Evolutionary conservation across 2,329 filamentous ascomycete species (phyloP).

Genomic region (Apiospora arundinis): DNA sequence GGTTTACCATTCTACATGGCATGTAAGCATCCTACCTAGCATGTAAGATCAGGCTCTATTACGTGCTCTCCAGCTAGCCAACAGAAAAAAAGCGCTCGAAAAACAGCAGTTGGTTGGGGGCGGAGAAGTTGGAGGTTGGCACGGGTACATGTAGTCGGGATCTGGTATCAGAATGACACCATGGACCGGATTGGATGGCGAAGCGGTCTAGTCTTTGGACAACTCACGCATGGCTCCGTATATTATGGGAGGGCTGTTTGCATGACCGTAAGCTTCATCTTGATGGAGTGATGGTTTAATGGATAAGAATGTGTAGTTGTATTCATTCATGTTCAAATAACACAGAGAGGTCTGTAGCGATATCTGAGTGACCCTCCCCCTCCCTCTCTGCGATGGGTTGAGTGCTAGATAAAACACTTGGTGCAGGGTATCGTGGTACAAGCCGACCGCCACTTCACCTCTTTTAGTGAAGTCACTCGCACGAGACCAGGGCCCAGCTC

Average conservation of each 20-base stretch:
- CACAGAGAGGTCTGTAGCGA: not conserved
- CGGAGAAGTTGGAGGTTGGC: slow-evolving; percentile 1
- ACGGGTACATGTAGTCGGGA: not conserved
- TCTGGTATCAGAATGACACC: slow-evolving; percentile 15
- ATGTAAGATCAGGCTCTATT: slow-evolving; percentile 13
- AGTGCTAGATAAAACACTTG: not conserved
- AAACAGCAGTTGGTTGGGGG: not conserved
- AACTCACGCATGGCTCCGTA: not conserved
- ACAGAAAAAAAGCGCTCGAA: not conserved
- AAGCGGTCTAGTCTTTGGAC: not conserved
- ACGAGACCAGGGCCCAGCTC: slow-evolving; percentile 6
- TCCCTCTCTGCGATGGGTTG: not conserved
- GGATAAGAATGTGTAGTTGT: too few species aligned
- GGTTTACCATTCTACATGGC: slow-evolving; percentile 6
- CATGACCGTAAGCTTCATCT: not conserved
- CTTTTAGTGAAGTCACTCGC: slow-evolving; percentile 17
- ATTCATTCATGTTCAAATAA: not conserved
- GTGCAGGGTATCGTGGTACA: slow-evolving; percentile 18
- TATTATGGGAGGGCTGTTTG: not conserved
- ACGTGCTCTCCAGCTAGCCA: not conserved
- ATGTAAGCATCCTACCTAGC: not conserved
- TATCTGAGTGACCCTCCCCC: not conserved
- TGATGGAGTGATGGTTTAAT: not conserved
- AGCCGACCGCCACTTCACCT: slow-evolving; percentile 17
- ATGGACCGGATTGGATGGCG: not conserved